phyloP scores from a whole-genome alignment of 2,329 filamentous ascomycete species.

The Penicillium hordei region DNA sequence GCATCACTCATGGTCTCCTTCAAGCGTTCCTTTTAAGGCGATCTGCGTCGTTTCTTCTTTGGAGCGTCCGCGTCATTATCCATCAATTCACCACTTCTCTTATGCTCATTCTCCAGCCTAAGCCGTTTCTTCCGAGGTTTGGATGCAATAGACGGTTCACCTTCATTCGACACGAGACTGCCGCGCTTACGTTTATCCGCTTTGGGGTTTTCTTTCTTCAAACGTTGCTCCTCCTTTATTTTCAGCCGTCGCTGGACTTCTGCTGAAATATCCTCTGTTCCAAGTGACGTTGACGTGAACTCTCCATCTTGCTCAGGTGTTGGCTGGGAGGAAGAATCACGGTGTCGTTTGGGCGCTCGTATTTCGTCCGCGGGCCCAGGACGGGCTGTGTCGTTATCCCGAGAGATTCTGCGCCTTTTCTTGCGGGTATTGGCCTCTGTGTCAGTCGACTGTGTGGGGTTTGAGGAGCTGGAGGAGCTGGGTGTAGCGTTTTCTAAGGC shows the following conservation, averaged over 20 bases:
- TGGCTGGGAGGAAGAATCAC: slow-evolving; percentile 11
- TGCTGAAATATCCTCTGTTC: slow-evolving; percentile 47
- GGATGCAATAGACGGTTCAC: slow-evolving; percentile 15
- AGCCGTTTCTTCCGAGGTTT: slow-evolving; percentile 27
- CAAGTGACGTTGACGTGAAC: slow-evolving; percentile 28
- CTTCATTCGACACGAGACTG: slow-evolving; percentile 34
- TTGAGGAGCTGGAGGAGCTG: background rate
- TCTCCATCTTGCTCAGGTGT: slow-evolving; percentile 27
- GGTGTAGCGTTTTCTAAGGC: background rate
- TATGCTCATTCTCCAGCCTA: slow-evolving; percentile 7
- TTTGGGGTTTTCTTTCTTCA: slow-evolving; percentile 29
- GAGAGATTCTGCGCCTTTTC: slow-evolving; percentile 9
- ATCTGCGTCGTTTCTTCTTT: slow-evolving; percentile 8
- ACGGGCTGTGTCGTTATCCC: background rate
- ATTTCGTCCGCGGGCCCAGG: background rate
- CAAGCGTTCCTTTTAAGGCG: background rate
- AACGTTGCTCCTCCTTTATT: slow-evolving; percentile 44
- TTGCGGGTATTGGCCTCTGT: slow-evolving; percentile 13
- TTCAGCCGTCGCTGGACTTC: slow-evolving; percentile 47
- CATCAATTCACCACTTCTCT: slow-evolving; percentile 1
- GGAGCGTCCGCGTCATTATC: slow-evolving; percentile 1
- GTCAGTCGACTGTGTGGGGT: slow-evolving; percentile 10
- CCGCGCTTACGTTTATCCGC: slow-evolving; percentile 44
- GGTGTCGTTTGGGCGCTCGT: slow-evolving; percentile 15
- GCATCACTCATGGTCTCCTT: background rate